These are phyloP conservation scores for Rosellinia necatrix DNA, from an alignment of 2,329 filamentous ascomycete species.

Conservation along the genomic window DNA sequence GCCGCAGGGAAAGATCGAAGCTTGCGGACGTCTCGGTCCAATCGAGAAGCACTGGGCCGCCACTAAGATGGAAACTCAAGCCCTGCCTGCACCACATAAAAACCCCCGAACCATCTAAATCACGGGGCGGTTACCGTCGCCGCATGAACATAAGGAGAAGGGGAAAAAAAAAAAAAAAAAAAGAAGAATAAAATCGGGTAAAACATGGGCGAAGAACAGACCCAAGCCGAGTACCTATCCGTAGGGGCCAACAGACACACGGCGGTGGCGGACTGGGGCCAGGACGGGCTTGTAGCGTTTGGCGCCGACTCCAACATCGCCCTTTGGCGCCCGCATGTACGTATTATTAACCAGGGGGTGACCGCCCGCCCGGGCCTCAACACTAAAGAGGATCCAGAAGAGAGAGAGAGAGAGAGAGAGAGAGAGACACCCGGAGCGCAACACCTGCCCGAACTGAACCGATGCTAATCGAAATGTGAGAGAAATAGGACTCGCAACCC, in stretches of 20 bases:
- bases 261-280: constrained; percentile 86
- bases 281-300: constrained; percentile 76
- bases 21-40: constrained; percentile 18
- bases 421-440: neutral
- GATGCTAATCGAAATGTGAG: constrained; percentile 12
- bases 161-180: neutral
- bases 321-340: constrained; percentile 80
- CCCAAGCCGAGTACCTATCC: constrained; percentile 62
- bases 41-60: constrained; percentile 14
- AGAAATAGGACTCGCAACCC: constrained; percentile 40
- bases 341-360: too few species aligned
- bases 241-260: constrained; percentile 90
- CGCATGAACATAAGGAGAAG: too few species aligned
- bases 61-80: constrained; percentile 18
- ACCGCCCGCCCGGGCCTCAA: neutral
- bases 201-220: constrained; percentile 31
- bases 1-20: neutral
- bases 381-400: constrained; percentile 21
- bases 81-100: constrained; percentile 2
- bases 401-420: neutral
- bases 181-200: constrained; percentile 1
- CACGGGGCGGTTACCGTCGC: neutral
- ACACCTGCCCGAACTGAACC: neutral
- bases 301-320: constrained; percentile 89
- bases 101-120: neutral